These are phyloP conservation scores for Cicer chorassanicum DNA, from an alignment of 306 rosid species.

Conservation along the genomic window DNA sequence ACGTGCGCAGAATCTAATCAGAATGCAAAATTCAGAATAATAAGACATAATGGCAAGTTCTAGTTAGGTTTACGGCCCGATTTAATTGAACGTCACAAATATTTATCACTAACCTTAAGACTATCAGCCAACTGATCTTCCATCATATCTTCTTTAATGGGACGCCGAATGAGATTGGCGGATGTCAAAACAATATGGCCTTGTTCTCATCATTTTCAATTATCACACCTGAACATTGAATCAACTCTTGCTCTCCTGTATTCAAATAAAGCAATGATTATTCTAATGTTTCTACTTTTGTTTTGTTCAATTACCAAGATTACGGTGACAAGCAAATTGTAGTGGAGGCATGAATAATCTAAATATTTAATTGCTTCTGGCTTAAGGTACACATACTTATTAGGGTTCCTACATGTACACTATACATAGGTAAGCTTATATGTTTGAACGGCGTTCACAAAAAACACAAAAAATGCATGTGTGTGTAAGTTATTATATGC, in stretches of 20 bases:
- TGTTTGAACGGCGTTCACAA: too few species aligned
- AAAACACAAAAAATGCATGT: too few species aligned
- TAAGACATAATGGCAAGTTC: background rate
- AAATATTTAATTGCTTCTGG: background rate
- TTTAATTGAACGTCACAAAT: background rate
- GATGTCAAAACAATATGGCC: conserved; percentile 5
- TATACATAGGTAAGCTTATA: background rate
- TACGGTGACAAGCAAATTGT: background rate
- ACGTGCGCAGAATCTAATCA: background rate
- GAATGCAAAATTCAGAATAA: background rate
- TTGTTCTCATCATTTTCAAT: conserved; percentile 9
- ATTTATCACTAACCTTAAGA: background rate
- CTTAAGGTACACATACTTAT: background rate
- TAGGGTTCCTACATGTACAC: background rate
- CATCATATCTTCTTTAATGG: background rate
- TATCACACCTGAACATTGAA: background rate
- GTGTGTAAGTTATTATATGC: too few species aligned
- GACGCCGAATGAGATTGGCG: background rate
- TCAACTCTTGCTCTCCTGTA: conserved; percentile 21
- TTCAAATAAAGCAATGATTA: background rate
- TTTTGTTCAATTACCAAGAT: background rate
- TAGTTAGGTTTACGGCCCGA: background rate
- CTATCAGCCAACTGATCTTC: background rate
- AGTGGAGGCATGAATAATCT: background rate
- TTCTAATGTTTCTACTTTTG: background rate